phyloP scores from a whole-genome alignment of 164 flowering plant genomes.

The Malania oleifera region DNA sequence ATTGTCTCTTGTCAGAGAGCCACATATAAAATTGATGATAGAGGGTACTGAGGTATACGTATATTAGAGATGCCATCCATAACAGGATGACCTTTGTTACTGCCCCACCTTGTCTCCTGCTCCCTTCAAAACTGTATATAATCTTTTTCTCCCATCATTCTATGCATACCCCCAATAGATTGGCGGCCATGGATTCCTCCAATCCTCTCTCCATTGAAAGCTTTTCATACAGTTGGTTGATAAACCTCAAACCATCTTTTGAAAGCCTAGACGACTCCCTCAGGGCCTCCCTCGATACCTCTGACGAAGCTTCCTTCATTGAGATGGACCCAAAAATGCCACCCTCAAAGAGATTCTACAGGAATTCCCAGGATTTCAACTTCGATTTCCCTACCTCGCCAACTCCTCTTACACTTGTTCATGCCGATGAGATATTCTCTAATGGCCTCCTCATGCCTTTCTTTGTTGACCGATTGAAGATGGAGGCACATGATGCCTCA shows the following conservation, averaged over 20 bases:
- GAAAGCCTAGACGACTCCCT: slow-evolving; percentile 41
- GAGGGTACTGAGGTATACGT: slow-evolving; percentile 22
- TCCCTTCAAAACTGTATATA: slow-evolving; percentile 1
- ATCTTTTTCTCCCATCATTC: slow-evolving; percentile 1
- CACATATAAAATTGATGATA: slow-evolving; percentile 28
- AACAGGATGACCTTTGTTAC: slow-evolving; percentile 6
- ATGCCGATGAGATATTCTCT: slow-evolving; percentile 56
- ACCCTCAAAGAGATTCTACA: slow-evolving; percentile 49
- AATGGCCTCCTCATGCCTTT: slow-evolving; percentile 43
- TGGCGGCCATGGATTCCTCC: slow-evolving; percentile 46
- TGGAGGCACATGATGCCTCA: slow-evolving; percentile 18
- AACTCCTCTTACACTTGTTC: slow-evolving; percentile 32
- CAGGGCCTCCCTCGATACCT: slow-evolving; percentile 30
- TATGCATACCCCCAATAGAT: neutral
- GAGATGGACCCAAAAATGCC: slow-evolving; percentile 80
- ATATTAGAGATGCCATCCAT: slow-evolving; percentile 3
- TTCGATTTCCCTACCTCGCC: slow-evolving; percentile 40
- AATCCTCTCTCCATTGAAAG: slow-evolving; percentile 73
- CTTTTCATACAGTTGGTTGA: slow-evolving; percentile 84
- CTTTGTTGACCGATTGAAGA: slow-evolving; percentile 23
- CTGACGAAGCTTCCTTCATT: slow-evolving; percentile 58
- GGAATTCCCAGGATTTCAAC: slow-evolving; percentile 31
- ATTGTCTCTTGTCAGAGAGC: slow-evolving; percentile 32
- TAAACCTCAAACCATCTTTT: slow-evolving; percentile 51
- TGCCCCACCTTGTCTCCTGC: slow-evolving; percentile 1